These are phyloP conservation scores for Phaeosphaeria sp. DNA, from an alignment of 2,329 filamentous ascomycete species.

Conservation along the genomic window DNA sequence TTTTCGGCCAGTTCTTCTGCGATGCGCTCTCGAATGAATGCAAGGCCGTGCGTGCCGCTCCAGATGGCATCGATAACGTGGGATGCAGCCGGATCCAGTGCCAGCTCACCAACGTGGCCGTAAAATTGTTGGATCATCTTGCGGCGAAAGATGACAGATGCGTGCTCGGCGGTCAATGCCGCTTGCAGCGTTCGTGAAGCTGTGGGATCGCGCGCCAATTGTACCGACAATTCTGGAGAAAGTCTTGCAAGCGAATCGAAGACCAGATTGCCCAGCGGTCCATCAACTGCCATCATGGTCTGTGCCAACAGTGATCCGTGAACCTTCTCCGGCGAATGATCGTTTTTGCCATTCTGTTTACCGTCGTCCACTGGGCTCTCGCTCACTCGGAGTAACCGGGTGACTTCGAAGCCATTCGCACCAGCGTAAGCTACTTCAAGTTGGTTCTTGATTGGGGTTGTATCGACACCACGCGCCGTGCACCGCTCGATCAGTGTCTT, in stretches of 20 bases:
- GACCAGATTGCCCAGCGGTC: constrained; percentile 71
- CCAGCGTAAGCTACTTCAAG: constrained; percentile 64
- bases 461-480: constrained; percentile 68
- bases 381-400: constrained; percentile 66
- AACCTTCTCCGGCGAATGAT: constrained; percentile 61
- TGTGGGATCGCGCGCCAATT: constrained; percentile 68
- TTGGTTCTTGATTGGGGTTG: constrained; percentile 60
- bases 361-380: constrained; percentile 53
- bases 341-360: constrained; percentile 35
- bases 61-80: constrained; percentile 73
- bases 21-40: constrained; percentile 71
- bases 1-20: constrained; percentile 67
- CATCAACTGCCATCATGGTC: constrained; percentile 76
- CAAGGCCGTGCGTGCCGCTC: constrained; percentile 66
- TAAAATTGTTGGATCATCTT: constrained; percentile 70
- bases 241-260: constrained; percentile 64
- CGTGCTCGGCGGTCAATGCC: constrained; percentile 62
- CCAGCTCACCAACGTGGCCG: constrained; percentile 65
- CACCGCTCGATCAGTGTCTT: constrained; percentile 85
- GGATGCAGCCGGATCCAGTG: constrained; percentile 67
- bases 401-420: constrained; percentile 59
- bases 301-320: constrained; percentile 86
- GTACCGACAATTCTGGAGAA: constrained; percentile 59
- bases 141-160: constrained; percentile 64
- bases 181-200: constrained; percentile 70